Base-by-base conservation (phyloP, 1,284 basidiomycete genomes). In the Gomphus bonarii region DNA sequence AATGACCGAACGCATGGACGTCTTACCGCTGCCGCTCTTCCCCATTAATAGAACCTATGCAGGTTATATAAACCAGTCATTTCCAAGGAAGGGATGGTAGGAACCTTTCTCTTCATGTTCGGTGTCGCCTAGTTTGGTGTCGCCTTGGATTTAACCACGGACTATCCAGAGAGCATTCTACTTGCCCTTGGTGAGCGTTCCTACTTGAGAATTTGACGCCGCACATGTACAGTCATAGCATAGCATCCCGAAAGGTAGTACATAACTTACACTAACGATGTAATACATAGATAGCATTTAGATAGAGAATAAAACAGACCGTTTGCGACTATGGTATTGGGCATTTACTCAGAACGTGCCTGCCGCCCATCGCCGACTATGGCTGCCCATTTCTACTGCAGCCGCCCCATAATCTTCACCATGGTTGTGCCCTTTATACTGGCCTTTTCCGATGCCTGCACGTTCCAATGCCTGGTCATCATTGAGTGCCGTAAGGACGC, bases 1-100 rank as follows among this genome's bases (percentile, higher is more conserved):
- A 67, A 99, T 97, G 71, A 99, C 88, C 28, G 94, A 95, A 50
- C 95, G 84, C 95, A 99, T 99, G 8, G 95, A 97, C 12, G 97
- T 98, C 77, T 88, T 89, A 57, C 86, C 85, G 65, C 85, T 88
- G 60, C 86, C 93, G 25, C 91, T 94, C 65, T 92, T 91, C 63
- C 93, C 93, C 93, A 97, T 97, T 61, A 95, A 77, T 63, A 97
- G 80, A 56, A 97, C 91, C 88, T 90, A 63, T 40, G n/a, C 46
- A 55, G 22, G 35, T 18, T 11, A 3, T 14, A 36, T 22, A 20
- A 59, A 35, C 25, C 22, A 40, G 35, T 35, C 4, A 3, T 20
- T 62, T 55, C 62, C 61, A 59, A 59, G 63, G 56, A 38, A 50
- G 33, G 31, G 48, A 11, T 51, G 35, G 40, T 59, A 56, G 60